Evolutionary conservation across 257 asterid genomes (phyloP), one percentile per base, ranked within the genome.

Genomic region (Ligustrum vulgare): DNA sequence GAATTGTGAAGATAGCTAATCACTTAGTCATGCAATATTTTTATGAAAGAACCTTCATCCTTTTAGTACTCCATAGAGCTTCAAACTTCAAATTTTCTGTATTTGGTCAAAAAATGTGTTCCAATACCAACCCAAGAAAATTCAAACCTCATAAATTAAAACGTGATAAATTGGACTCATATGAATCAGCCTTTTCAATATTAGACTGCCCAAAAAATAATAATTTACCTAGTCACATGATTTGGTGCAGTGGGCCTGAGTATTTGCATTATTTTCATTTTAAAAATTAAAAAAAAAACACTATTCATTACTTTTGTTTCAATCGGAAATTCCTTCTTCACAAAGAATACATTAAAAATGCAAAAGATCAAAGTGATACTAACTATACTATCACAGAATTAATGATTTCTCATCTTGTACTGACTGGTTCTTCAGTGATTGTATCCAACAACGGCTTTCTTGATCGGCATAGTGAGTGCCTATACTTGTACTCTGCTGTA

Each of bases 391-490:
- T 20, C 11, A 25, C 6, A 54, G 23, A 54, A 54, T 54, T 54
- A 54, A 54, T 54, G 64, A 20, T 0, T 22, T 39, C 65, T 83
- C 60, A 83, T 85, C 89, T 81, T 9, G 82, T 74, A 66, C 70
- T 72, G 71, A 78, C 67, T 0, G 91, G 84, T 70, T 88, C 91
- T 81, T 88, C 93, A 0, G 60, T 54, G 20, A 86, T 89, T 12
- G 91, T 89, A 70, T 86, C 93, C 86, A 89, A 71, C 36, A 68
- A 74, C 20, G 93, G 93, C 71, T 81, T 81, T 77, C 77, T 89
- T 72, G 93, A 85, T 71, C 89, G 63, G 73, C 86, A 79, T 16
- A 45, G 70, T 37, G 84, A 79, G 8, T 75, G 54, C 71, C 91
- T 78, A 25, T 76, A 78, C 67, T 73, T 79, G 39, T n/a, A 86